Evolutionary conservation across 2,329 filamentous ascomycete species (phyloP).

Genomic region (Nigrospora sphaerica): DNA sequence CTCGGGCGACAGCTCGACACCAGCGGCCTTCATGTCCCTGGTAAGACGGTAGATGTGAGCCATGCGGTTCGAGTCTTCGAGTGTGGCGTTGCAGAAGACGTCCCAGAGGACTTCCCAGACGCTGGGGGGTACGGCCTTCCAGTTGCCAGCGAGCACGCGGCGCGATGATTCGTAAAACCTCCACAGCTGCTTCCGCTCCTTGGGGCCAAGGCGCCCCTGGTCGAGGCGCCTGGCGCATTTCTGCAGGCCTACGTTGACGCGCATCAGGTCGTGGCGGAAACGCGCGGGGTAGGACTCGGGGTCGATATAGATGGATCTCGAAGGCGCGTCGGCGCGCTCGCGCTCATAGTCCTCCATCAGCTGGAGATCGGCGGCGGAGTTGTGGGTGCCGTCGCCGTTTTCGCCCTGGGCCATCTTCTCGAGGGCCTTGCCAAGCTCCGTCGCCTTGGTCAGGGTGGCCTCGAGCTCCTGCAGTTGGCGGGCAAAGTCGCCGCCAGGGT

Average conservation of each 20-base stretch:
- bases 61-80: conserved; percentile 47
- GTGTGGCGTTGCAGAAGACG: conserved; percentile 43
- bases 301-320: not conserved
- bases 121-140: conserved; percentile 49
- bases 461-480: conserved; percentile 30
- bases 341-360: conserved; percentile 6
- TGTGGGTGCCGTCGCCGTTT: conserved; percentile 2
- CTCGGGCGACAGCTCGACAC: conserved; percentile 42
- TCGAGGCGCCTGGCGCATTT: conserved; percentile 10
- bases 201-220: conserved; percentile 6
- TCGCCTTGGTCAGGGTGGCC: conserved; percentile 22
- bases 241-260: conserved; percentile 18
- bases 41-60: conserved; percentile 54
- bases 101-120: conserved; percentile 64
- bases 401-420: conserved; percentile 16
- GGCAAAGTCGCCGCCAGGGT: conserved; percentile 27
- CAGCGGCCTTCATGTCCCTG: conserved; percentile 58
- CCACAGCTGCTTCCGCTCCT: conserved; percentile 27
- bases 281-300: not conserved
- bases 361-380: not conserved
- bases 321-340: not conserved
- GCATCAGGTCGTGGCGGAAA: not conserved
- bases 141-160: conserved; percentile 32
- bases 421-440: conserved; percentile 14
- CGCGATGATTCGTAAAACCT: conserved; percentile 42